phyloP scores from a whole-genome alignment of 2,329 filamentous ascomycete species.

The Teratosphaeria destructans region DNA sequence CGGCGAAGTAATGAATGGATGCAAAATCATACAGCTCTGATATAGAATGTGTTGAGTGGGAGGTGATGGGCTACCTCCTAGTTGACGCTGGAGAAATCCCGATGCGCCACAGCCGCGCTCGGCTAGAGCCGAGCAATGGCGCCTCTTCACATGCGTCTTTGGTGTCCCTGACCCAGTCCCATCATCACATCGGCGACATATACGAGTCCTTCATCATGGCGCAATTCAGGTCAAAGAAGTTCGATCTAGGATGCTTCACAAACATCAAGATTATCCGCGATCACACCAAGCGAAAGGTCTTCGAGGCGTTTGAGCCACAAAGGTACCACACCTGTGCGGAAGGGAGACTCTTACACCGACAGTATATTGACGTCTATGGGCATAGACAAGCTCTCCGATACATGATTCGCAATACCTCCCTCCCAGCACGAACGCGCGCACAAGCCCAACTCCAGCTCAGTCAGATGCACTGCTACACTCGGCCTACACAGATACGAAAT shows the following conservation, averaged over 20 bases:
- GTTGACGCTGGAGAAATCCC: not conserved
- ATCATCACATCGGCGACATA: not conserved
- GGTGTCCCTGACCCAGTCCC: too few relatives aligned
- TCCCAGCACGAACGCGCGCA: conserved; percentile 70
- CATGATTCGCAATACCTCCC: conserved; percentile 83
- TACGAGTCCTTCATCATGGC: conserved; percentile 13
- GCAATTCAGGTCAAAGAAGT: conserved; percentile 80
- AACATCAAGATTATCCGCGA: conserved; percentile 84
- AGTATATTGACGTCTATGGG: not conserved
- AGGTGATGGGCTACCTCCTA: not conserved
- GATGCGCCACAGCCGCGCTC: not conserved
- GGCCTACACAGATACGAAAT: conserved; percentile 87
- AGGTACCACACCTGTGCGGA: conserved; percentile 45
- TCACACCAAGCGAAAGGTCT: conserved; percentile 92
- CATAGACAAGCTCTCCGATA: conserved; percentile 69
- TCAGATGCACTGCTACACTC: conserved; percentile 93
- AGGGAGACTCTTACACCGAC: not conserved
- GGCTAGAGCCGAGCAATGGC: not conserved
- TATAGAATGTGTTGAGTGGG: not conserved
- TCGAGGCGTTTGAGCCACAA: conserved; percentile 75
- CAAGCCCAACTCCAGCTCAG: conserved; percentile 87
- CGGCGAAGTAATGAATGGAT: not conserved
- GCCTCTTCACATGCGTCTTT: not conserved
- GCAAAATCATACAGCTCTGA: not conserved
- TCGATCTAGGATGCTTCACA: conserved; percentile 79